Percentiles rank a stretch among this genome's conserved stretches.
Conservation (phyloP, 2,329 filamentous ascomycete species). For the Pezicula rhizophila region DNA sequence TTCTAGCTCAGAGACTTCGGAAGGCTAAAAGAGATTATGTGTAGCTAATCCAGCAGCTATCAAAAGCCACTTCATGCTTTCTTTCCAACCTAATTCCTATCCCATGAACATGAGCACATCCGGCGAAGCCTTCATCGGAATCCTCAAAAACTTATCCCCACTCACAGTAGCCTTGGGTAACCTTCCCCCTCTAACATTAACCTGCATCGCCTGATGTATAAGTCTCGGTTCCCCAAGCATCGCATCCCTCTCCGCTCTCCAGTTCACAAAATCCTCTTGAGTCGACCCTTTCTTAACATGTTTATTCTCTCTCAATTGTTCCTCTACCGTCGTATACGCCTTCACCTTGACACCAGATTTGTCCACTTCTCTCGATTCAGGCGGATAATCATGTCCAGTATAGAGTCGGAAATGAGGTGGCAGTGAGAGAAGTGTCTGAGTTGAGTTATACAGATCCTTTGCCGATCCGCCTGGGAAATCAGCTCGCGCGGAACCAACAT, state of each 20-base stretch:
- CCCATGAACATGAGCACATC: background rate
- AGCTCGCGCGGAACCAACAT: constrained; percentile 46
- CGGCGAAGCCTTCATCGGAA: background rate
- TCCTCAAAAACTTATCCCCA: background rate
- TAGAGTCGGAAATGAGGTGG: constrained; percentile 41
- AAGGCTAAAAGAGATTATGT: no score
- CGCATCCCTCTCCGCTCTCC: constrained; percentile 38
- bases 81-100: no score
- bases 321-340: constrained; percentile 37
- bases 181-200: constrained; percentile 40
- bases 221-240: constrained; percentile 38
- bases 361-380: constrained; percentile 22
- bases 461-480: constrained; percentile 50
- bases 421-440: constrained; percentile 35
- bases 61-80: no score
- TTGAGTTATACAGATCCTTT: constrained; percentile 37
- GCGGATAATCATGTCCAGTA: constrained; percentile 50
- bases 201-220: constrained; percentile 44
- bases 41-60: no score
- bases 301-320: constrained; percentile 41
- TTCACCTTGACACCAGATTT: constrained; percentile 21
- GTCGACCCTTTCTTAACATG: constrained; percentile 38
- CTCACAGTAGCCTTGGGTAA: background rate
- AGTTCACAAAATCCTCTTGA: constrained; percentile 38
- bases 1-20: no score